Evolutionary conservation across 208 protist genomes (phyloP), one percentile per base, ranked within the genome.

Genomic region (Phytomonas francai): DNA sequence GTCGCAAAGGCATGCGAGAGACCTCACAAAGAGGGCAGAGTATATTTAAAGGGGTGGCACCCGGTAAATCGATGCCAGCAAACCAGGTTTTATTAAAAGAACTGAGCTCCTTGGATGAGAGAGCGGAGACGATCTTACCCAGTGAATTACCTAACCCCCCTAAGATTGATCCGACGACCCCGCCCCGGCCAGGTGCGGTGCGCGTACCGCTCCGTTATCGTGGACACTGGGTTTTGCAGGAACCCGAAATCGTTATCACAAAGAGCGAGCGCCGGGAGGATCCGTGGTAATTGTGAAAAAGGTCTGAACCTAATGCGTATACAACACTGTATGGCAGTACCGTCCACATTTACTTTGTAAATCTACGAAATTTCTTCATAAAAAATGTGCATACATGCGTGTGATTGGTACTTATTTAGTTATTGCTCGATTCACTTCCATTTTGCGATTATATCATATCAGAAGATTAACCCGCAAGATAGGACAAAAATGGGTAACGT

Each of bases 201-300:
- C 66, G 76, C 42, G 61, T 95, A 22, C 80, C 85, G 11, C 73
- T 70, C 22, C 74, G 76, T 0, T 67, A 91, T 66, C 83, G 89
- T 49, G 89, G 89, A 3, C 89, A 95, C 72, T 95, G 89, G 87
- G 87, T 95, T 30, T 71, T 95, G 73, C 89, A 88, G 45, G 89
- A 95, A 58, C 79, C 89, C 5, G 89, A 92, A 42, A 93, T 95
- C 34, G 87, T 86, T 59, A 91, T 93, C 49, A 93, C 87, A n/a
- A 78, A 82, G 4, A 73, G 70, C 27, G 89, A 92, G 59, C 78
- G 89, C 19, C 68, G 75, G 3, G 86, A 83, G 28, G 89, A 95
- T 77, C 87, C 90, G 57, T 95, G 90, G 90, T 95, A 78, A 70
- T 22, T 19, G n/a, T 8, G 12, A 62, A 11, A 31, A 61, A 25